Evolutionary conservation across 169 alveolate species (phyloP), one percentile per base, ranked within the genome.

Genomic region (Plasmodium vinckei): DNA sequence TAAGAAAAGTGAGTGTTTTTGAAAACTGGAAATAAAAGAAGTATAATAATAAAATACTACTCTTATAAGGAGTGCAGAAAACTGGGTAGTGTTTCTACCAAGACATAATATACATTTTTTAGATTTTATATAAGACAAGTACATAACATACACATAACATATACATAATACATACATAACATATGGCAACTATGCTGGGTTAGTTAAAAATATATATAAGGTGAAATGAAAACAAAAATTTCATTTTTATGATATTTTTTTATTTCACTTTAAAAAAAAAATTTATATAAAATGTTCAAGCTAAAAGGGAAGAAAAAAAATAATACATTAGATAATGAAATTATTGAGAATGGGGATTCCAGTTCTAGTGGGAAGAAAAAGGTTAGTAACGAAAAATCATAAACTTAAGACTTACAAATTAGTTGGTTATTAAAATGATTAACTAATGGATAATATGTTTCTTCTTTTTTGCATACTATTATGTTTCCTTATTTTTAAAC

Each of bases 321-420:
- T 27, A 56, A 51, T 27, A 54, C 23, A 15, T 23, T 67, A 33
- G 82, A 47, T 46, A 51, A 77, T 17, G 89, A 77, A 57, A 56
- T 77, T 15, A 19, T 79, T 33, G 89, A 77, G 17, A 39, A 54
- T 44, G 39, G 47, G 21, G 79, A 77, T 13, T 75, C 88, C 44
- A 46, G 59, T 49, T 39, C 51, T 27, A 64, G 61, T 27, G 67
- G 67, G 49, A 65, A 77, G 33, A 77, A 56, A 17, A 63, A 77
- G 89, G 89, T 77, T 23, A 23, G 79, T 6, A 33, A 77, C 6
- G 44, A 59, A 9, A 33, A 5, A 19, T 15, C 5, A 68, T 42
- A 46, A 68, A 33, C 1, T 33, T 33, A 7, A 33, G 42, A 33
- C 3, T 3, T 1, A 33, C 42, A 33, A 33, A 33, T 33, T 33